A percentile compares a stretch with the other conserved stretches of the same genome.
These are phyloP conservation scores for Microdochium nivale DNA, from an alignment of 2,329 filamentous ascomycete genomes.

Conservation along the genomic window DNA sequence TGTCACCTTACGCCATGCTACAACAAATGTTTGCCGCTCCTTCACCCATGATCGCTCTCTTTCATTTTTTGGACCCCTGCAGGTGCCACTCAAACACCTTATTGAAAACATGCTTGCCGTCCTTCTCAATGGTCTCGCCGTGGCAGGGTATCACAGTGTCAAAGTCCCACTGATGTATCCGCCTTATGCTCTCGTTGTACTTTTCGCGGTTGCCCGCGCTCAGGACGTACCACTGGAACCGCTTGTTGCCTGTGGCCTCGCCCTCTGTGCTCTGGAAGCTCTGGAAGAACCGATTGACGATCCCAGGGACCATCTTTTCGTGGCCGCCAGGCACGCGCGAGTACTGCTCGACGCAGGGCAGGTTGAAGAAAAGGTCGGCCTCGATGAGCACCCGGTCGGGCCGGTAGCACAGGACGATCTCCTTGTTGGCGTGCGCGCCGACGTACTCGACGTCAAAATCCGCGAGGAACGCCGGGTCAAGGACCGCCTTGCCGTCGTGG, in stretches of 20 bases:
- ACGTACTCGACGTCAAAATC: slow-evolving; percentile 88
- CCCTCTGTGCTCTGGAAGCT: slow-evolving; percentile 54
- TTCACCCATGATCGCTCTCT: too few species aligned
- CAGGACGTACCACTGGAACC: slow-evolving; percentile 72
- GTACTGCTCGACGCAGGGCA: slow-evolving; percentile 83
- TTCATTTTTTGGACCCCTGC: slow-evolving; percentile 25
- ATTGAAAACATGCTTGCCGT: slow-evolving; percentile 65
- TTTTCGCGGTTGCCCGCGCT: slow-evolving; percentile 48
- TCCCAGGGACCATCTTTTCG: slow-evolving; percentile 18
- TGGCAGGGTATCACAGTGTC: slow-evolving; percentile 83
- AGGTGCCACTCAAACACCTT: slow-evolving; percentile 83
- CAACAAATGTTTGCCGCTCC: too few species aligned
- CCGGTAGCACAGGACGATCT: slow-evolving; percentile 80
- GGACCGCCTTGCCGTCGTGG: slow-evolving; percentile 44
- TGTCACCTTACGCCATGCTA: too few species aligned
- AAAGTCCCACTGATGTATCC: slow-evolving; percentile 77
- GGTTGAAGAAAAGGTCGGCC: slow-evolving; percentile 87
- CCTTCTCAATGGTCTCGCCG: slow-evolving; percentile 73
- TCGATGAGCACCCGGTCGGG: slow-evolving; percentile 73
- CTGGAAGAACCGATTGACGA: slow-evolving; percentile 34
- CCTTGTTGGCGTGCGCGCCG: slow-evolving; percentile 70
- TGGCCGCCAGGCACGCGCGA: slow-evolving; percentile 43
- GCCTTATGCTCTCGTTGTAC: slow-evolving; percentile 60
- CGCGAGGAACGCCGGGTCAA: slow-evolving; percentile 64
- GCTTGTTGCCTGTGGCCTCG: slow-evolving; percentile 64